Percentiles rank a stretch among this genome's conserved stretches.
Conservation (phyloP, 371 early-diverging fungal species). For the Dichotomocladium elegans region DNA sequence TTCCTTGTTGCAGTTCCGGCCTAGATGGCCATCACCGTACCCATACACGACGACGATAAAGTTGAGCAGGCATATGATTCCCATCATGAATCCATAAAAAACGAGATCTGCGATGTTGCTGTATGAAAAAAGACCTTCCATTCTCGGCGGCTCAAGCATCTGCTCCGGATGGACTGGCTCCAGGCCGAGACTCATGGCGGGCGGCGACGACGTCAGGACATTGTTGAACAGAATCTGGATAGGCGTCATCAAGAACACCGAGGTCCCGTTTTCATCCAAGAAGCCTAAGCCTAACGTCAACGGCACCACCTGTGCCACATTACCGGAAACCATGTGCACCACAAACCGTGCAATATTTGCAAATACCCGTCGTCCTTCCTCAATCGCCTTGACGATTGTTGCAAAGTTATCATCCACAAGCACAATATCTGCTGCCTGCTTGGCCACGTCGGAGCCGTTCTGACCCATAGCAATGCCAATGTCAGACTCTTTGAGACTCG, state of each 20-base stretch:
- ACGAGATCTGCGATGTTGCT: slow-evolving; percentile 68
- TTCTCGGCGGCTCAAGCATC: slow-evolving; percentile 83
- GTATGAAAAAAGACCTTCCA: slow-evolving; percentile 64
- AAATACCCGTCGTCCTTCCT: slow-evolving; percentile 86
- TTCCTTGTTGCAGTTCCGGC: slow-evolving; percentile 56
- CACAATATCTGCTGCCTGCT: slow-evolving; percentile 90
- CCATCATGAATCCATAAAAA: slow-evolving; percentile 72
- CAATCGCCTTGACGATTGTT: slow-evolving; percentile 80
- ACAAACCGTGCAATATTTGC: slow-evolving; percentile 93
- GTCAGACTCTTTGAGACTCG: slow-evolving; percentile 89
- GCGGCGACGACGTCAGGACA: slow-evolving; percentile 75
- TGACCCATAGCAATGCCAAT: slow-evolving; percentile 94
- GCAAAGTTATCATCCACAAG: slow-evolving; percentile 87
- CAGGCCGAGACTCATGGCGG: slow-evolving; percentile 78
- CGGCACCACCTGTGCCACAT: slow-evolving; percentile 74
- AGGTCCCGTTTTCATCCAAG: slow-evolving; percentile 50
- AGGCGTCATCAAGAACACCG: slow-evolving; percentile 74
- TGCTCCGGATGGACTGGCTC: slow-evolving; percentile 79
- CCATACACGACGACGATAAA: slow-evolving; percentile 69
- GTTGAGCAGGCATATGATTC: slow-evolving; percentile 60
- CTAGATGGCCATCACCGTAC: slow-evolving; percentile 55
- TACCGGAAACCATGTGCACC: slow-evolving; percentile 85
- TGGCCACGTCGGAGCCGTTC: slow-evolving; percentile 88
- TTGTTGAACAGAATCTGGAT: slow-evolving; percentile 90
- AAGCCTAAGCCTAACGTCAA: slow-evolving; percentile 69